phyloP scores from a whole-genome alignment of 768 basidiomycete genomes.

The Candolleomyces aberdarensis region DNA sequence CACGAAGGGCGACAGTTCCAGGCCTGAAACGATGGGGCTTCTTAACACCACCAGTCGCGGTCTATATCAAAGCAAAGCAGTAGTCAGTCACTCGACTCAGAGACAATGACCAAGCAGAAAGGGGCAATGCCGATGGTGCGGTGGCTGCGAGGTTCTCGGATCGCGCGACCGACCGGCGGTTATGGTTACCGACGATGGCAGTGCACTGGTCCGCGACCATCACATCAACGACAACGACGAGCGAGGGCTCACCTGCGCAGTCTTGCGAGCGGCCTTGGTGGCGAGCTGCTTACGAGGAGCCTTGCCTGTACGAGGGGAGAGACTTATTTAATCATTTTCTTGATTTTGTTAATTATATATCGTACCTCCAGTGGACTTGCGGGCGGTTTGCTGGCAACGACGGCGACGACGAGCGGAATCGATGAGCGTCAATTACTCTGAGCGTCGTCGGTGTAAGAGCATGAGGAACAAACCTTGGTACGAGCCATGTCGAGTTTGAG shows the following conservation, averaged over 20 bases:
- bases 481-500: constrained; percentile 64
- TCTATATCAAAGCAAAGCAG: constrained; percentile 28
- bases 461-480: constrained; percentile 61
- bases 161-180: not conserved
- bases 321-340: constrained; percentile 19
- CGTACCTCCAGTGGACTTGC: constrained; percentile 97
- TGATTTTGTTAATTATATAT: constrained; percentile 12
- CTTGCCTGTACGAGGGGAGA: constrained; percentile 52
- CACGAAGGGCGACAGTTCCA: constrained; percentile 98
- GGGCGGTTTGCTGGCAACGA: constrained; percentile 86
- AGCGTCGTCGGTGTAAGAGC: constrained; percentile 14
- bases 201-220: constrained; percentile 11
- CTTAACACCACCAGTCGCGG: constrained; percentile 96
- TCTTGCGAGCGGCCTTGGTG: constrained; percentile 93
- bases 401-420: constrained; percentile 19
- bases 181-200: not conserved
- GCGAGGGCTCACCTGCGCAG: constrained; percentile 57
- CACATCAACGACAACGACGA: constrained; percentile 23
- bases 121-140: not conserved
- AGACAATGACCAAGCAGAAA: not conserved
- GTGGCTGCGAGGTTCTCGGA: not conserved
- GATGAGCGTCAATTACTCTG: constrained; percentile 10
- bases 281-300: constrained; percentile 94
- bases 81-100: too few relatives aligned
- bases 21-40: constrained; percentile 98